phyloP scores from a whole-genome alignment of 108 stramenopile genomes.

The Skeletonema menzelii region DNA sequence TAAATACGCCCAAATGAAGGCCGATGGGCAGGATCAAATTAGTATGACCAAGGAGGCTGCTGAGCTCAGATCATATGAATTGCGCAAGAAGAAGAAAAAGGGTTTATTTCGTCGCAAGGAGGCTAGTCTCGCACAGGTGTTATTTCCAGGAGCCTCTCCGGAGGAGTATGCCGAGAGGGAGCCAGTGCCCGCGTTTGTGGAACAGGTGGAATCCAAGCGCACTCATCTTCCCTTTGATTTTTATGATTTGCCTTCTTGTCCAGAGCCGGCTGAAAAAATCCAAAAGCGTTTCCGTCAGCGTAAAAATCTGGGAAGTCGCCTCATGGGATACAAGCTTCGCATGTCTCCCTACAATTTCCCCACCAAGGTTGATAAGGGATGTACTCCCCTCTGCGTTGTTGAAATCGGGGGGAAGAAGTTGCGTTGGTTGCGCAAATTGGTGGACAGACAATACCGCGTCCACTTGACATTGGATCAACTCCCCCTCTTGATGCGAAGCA shows the following conservation, averaged over 20 bases:
- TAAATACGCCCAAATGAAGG: constrained; percentile 45
- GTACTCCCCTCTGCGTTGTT: constrained; percentile 63
- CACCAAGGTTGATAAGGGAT: constrained; percentile 50
- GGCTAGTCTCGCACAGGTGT: constrained; percentile 61
- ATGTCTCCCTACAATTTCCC: constrained; percentile 69
- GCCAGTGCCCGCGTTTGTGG: constrained; percentile 66
- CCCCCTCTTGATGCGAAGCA: constrained; percentile 78
- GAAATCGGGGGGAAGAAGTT: constrained; percentile 63
- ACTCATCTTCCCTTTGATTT: constrained; percentile 94
- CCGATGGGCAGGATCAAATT: constrained; percentile 41
- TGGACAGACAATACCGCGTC: constrained; percentile 96
- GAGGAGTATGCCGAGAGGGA: constrained; percentile 59
- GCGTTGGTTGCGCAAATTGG: constrained; percentile 79
- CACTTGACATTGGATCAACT: constrained; percentile 88
- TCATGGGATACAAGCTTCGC: constrained; percentile 68
- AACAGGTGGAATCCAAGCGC: constrained; percentile 72
- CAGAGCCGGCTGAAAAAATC: constrained; percentile 44
- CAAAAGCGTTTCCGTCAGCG: constrained; percentile 52
- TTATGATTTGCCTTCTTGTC: constrained; percentile 92
- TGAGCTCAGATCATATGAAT: constrained; percentile 41
- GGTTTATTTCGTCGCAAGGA: constrained; percentile 64
- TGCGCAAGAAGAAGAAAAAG: constrained; percentile 75
- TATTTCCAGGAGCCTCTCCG: constrained; percentile 81
- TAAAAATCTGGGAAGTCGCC: constrained; percentile 69
- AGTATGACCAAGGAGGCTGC: constrained; percentile 46